A percentile compares a stretch with the other conserved stretches of the same genome.
These are phyloP conservation scores for Ustilago sp. DNA, from an alignment of 1,284 basidiomycete species.

Conservation along the genomic window DNA sequence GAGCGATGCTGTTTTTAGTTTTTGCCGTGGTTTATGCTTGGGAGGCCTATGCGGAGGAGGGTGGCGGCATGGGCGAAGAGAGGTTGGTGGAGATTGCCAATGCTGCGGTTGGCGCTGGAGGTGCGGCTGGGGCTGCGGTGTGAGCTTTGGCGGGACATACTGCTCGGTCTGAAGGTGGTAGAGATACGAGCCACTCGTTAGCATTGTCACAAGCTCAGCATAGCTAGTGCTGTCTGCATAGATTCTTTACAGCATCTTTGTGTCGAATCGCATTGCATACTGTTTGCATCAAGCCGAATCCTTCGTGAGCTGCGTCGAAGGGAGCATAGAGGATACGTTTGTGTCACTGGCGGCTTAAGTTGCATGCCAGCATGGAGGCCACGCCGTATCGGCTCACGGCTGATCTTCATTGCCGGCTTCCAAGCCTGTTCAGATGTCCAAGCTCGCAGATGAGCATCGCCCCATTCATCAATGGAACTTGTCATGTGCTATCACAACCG, in stretches of 20 bases:
- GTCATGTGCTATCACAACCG: not conserved
- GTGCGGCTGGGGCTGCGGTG: not conserved
- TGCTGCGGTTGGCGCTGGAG: slow-evolving; percentile 1
- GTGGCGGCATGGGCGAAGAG: not conserved
- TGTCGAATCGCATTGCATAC: not conserved
- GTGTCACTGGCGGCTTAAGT: too few relatives aligned
- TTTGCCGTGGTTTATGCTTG: slow-evolving; percentile 74
- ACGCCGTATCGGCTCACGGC: not conserved
- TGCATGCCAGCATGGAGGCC: not conserved
- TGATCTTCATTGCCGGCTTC: not conserved
- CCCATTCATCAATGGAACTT: not conserved
- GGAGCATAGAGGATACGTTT: too few relatives aligned
- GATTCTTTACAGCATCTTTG: not conserved
- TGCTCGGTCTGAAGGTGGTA: too few relatives aligned
- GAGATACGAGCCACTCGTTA: too few relatives aligned
- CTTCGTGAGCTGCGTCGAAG: too few relatives aligned
- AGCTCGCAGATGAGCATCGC: too few relatives aligned
- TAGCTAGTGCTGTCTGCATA: not conserved
- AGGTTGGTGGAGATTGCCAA: slow-evolving; percentile 15
- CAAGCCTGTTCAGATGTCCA: too few relatives aligned
- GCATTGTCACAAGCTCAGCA: not conserved
- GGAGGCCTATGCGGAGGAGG: slow-evolving; percentile 68
- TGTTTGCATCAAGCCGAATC: not conserved
- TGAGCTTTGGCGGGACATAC: not conserved
- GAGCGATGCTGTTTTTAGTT: slow-evolving; percentile 82